Evolutionary conservation across 371 early-diverging fungal genomes (phyloP).

Genomic region (Gilbertella persicaria): DNA sequence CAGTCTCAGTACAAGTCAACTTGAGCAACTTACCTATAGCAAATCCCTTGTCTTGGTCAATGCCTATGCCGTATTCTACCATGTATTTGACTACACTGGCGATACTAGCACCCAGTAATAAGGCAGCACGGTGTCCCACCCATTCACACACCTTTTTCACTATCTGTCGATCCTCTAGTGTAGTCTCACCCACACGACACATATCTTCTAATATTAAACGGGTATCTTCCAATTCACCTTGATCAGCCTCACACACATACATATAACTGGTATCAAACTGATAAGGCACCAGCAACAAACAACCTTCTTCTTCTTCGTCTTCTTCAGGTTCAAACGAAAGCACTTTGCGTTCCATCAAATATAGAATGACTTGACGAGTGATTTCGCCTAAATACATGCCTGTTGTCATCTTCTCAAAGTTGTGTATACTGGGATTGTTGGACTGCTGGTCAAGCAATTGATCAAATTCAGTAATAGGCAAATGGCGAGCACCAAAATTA

Average conservation of each 20-base stretch:
- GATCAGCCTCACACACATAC: slow-evolving; percentile 56
- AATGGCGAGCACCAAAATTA: slow-evolving; percentile 60
- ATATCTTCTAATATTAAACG: slow-evolving; percentile 49
- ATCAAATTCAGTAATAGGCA: slow-evolving; percentile 86
- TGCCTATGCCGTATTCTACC: slow-evolving; percentile 34
- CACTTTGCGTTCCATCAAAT: slow-evolving; percentile 69
- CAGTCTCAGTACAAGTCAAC: background rate
- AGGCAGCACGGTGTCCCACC: slow-evolving; percentile 45
- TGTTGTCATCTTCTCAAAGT: slow-evolving; percentile 91
- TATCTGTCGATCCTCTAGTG: slow-evolving; percentile 41
- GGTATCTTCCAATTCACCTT: slow-evolving; percentile 41
- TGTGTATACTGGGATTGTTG: slow-evolving; percentile 73
- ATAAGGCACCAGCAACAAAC: slow-evolving; percentile 55
- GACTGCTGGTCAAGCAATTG: slow-evolving; percentile 72
- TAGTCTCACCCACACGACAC: slow-evolving; percentile 38
- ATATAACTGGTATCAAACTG: slow-evolving; percentile 84
- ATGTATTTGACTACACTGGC: slow-evolving; percentile 46
- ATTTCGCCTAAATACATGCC: slow-evolving; percentile 95
- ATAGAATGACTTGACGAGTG: slow-evolving; percentile 72
- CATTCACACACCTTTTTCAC: slow-evolving; percentile 46
- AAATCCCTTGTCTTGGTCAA: slow-evolving; percentile 33
- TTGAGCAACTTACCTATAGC: slow-evolving; percentile 33
- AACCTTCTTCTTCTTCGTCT: slow-evolving; percentile 33
- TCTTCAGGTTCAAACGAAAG: slow-evolving; percentile 56
- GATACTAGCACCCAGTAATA: slow-evolving; percentile 41